A percentile compares a stretch with the other conserved stretches of the same genome.
Conservation (phyloP, 2,329 filamentous ascomycete genomes). For the Trichocomaceae sp. region DNA sequence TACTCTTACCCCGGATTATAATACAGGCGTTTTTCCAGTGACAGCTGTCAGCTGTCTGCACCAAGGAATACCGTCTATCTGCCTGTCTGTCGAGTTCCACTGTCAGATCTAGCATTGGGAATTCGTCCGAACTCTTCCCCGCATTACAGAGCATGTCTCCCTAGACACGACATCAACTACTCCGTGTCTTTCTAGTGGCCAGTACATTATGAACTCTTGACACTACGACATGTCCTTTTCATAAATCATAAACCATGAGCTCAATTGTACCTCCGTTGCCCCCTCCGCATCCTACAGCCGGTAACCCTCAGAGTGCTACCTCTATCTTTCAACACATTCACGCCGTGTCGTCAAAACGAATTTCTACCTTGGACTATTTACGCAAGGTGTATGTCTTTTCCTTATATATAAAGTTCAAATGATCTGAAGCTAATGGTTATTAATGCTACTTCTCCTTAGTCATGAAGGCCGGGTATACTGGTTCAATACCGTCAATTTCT, state of each 20-base stretch:
- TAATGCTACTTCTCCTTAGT: constrained; percentile 39
- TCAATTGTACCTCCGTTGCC: constrained; percentile 22
- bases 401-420: not conserved
- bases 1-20: not conserved
- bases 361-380: constrained; percentile 88
- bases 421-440: not conserved
- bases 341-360: constrained; percentile 82
- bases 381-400: constrained; percentile 68
- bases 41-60: not conserved
- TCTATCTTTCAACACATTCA: constrained; percentile 64
- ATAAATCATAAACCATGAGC: constrained; percentile 9
- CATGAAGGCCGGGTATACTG: constrained; percentile 94
- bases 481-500: constrained; percentile 96
- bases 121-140: not conserved
- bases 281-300: constrained; percentile 22
- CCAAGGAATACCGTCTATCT: not conserved
- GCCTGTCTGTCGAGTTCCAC: not conserved
- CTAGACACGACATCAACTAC: not conserved
- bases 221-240: not conserved
- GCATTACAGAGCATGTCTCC: not conserved
- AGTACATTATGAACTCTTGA: constrained; percentile 2
- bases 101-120: not conserved
- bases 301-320: constrained; percentile 44
- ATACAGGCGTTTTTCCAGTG: not conserved
- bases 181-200: not conserved